Conservation (phyloP, 495 filamentous ascomycete genomes). For the Neurospora cerealis region DNA sequence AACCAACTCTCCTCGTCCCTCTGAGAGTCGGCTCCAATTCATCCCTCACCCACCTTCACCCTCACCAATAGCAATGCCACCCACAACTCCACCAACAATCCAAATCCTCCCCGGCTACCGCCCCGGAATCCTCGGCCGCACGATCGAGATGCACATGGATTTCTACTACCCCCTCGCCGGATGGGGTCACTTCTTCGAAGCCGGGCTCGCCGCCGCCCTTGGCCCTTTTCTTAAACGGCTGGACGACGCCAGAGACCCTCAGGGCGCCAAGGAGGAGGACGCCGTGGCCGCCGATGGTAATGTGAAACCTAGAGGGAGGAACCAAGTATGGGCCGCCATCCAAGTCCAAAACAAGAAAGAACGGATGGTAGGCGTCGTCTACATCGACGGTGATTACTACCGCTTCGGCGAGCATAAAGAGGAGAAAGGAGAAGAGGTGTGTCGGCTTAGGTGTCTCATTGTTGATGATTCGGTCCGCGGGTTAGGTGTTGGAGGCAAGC, state of each 20-base stretch:
- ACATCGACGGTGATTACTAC: conserved; percentile 17
- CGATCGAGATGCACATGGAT: conserved; percentile 23
- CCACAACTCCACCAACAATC: not conserved
- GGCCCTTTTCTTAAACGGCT: conserved; percentile 12
- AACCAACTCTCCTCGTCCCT: too few relatives aligned
- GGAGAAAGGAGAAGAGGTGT: conserved; percentile 2
- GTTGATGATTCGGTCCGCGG: conserved; percentile 18
- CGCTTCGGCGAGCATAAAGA: not conserved
- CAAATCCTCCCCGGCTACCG: conserved; percentile 20
- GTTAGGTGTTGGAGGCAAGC: conserved; percentile 16
- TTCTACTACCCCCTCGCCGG: conserved; percentile 11
- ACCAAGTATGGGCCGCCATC: conserved; percentile 21
- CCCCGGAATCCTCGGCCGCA: conserved; percentile 20
- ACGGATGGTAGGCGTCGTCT: conserved; percentile 20
- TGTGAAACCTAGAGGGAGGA: not conserved
- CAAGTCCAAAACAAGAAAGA: not conserved
- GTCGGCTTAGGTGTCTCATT: conserved; percentile 21
- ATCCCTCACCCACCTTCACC: too few relatives aligned
- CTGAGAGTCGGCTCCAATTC: too few relatives aligned
- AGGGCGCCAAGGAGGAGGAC: not conserved
- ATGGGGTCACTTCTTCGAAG: conserved; percentile 20
- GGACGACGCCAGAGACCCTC: not conserved
- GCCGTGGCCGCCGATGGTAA: not conserved
- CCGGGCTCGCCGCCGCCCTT: conserved; percentile 6
- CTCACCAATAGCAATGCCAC: not conserved